Conservation (phyloP, 768 basidiomycete genomes). For the Collybia mongolica region DNA sequence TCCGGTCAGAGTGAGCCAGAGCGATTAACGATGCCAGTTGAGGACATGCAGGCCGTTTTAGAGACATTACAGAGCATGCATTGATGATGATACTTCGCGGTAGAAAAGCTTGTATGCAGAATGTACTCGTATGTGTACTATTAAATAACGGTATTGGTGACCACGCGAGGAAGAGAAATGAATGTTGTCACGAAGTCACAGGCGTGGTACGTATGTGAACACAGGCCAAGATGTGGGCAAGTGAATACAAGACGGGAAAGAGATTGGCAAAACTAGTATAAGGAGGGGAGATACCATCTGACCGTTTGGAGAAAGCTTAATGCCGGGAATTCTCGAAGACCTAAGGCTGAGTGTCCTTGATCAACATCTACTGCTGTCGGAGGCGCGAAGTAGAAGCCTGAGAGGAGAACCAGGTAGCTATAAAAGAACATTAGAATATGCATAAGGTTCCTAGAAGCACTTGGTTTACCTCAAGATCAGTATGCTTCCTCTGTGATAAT, state of each 20-base stretch:
- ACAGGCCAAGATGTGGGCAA: background rate
- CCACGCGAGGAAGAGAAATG: background rate
- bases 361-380: conserved; percentile 36
- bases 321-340: conserved; percentile 32
- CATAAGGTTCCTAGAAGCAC: background rate
- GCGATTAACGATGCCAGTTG: conserved; percentile 41
- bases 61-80: conserved; percentile 57
- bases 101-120: conserved; percentile 2
- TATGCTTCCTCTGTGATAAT: conserved; percentile 96
- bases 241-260: conserved; percentile 2
- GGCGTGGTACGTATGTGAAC: background rate
- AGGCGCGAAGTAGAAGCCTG: conserved; percentile 95
- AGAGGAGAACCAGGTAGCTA: conserved; percentile 88
- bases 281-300: conserved; percentile 35
- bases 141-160: conserved; percentile 9
- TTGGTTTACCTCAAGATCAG: conserved; percentile 81
- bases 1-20: conserved; percentile 61
- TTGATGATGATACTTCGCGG: conserved; percentile 27
- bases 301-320: conserved; percentile 37
- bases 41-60: conserved; percentile 42
- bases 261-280: conserved; percentile 17
- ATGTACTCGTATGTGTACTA: conserved; percentile 16
- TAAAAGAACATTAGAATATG: background rate
- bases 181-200: background rate
- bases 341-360: conserved; percentile 24